Evolutionary conservation across 441 rosid genomes (phyloP), one percentile per base, ranked within the genome.

Genomic region (Theobroma grandiflorum): DNA sequence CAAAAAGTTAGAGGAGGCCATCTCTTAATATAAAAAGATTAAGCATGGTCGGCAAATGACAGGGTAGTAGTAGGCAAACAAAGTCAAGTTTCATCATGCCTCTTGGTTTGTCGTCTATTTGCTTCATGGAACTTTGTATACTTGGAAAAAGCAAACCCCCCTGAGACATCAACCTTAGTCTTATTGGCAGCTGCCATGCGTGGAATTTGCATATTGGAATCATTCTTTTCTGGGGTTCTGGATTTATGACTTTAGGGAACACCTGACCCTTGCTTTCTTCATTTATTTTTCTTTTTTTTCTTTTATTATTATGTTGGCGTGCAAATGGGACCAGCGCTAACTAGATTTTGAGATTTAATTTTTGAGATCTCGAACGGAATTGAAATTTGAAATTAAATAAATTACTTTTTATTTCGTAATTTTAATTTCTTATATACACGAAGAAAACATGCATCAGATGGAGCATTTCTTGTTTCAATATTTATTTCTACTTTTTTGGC

Each of bases 1-100:
- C 75, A 57, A 8, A 33, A 40, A 45, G 69, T 26, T 31, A 50
- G 49, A 42, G 70, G 50, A 16, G 43, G 20, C 57, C 16, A 65
- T 76, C 78, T 8, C 40, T 72, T 62, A 12, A 12, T 8, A 22
- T 26, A 26, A 26, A 79, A 83, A 85, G 75, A 70, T 77, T 59
- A 40, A n/a, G 62, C 81, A 67, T 78, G 59, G 80, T 49, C 72
- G 85, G 84, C 64, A 1, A 3, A 40, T 6, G 68, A 50, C 47
- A 68, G 63, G 81, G 65, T 26, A 26, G 31, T 26, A 3, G 37
- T 57, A 50, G 33, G 80, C 49, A 4, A 52, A 15, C 37, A 77
- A 86, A 81, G 82, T 81, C 82, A 78, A 79, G 22, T 12, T 20
- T 70, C 64, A 81, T 80, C 3, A 78, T 64, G 76, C 26, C 59